These are phyloP conservation scores for Perkinsus marinus DNA, from an alignment of 169 alveolate species.

Conservation along the genomic window DNA sequence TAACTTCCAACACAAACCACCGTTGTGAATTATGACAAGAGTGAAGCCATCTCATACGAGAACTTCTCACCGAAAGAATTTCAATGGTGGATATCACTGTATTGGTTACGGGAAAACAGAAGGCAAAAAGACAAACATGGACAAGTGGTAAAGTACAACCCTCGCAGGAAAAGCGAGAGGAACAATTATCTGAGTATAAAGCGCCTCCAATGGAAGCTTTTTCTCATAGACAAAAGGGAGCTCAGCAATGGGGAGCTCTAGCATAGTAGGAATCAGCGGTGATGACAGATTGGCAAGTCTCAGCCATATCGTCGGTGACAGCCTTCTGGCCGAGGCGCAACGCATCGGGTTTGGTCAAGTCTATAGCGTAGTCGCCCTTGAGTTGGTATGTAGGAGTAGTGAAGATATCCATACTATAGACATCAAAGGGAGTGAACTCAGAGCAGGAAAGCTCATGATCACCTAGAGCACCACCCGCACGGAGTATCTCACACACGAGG, in stretches of 20 bases:
- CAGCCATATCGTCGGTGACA: background rate
- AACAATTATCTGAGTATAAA: background rate
- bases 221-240: background rate
- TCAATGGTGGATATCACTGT: too few relatives aligned
- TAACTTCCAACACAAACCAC: too few relatives aligned
- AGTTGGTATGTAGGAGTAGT: background rate
- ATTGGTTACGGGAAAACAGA: too few relatives aligned
- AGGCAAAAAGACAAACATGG: too few relatives aligned
- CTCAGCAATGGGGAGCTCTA: background rate
- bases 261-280: background rate
- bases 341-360: background rate
- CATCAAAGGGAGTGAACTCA: background rate
- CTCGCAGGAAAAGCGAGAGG: background rate
- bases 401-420: background rate
- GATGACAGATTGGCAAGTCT: background rate
- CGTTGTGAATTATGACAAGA: too few relatives aligned
- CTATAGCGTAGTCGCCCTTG: background rate
- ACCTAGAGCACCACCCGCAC: background rate
- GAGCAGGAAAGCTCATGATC: background rate
- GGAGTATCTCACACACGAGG: background rate
- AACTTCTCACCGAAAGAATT: too few relatives aligned
- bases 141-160: background rate
- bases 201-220: background rate
- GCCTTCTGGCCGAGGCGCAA: background rate
- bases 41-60: too few relatives aligned